phyloP scores from a whole-genome alignment of 345 rosid genomes.

The Melastoma malabathricum region DNA sequence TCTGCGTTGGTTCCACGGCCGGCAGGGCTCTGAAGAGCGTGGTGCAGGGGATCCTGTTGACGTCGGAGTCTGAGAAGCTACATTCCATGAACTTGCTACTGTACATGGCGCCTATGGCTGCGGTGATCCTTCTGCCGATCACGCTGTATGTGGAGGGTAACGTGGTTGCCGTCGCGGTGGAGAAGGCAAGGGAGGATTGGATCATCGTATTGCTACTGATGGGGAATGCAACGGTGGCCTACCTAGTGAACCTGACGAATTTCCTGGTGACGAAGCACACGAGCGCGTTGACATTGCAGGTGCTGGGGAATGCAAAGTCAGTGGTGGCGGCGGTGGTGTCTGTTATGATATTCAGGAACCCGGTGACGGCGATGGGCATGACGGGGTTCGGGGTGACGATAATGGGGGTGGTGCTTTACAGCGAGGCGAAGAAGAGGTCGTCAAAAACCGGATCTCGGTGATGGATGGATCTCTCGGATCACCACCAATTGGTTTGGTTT shows the following conservation, averaged over 20 bases:
- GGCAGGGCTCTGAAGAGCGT: constrained; percentile 95
- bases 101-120: constrained; percentile 98
- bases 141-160: constrained; percentile 91
- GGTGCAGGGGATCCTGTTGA: constrained; percentile 68
- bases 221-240: constrained; percentile 97
- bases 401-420: constrained; percentile 95
- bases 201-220: constrained; percentile 54
- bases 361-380: constrained; percentile 86
- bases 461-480: no score
- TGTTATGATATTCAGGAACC: constrained; percentile 80
- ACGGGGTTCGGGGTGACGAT: constrained; percentile 78
- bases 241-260: constrained; percentile 85
- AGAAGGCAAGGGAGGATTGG: constrained; percentile 60
- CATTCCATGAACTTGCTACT: constrained; percentile 90
- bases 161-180: constrained; percentile 52
- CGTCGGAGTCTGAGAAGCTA: constrained; percentile 83
- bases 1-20: constrained; percentile 87
- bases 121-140: constrained; percentile 70
- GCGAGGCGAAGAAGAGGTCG: constrained; percentile 99
- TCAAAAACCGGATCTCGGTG: constrained; percentile 54
- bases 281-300: constrained; percentile 91
- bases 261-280: constrained; percentile 97
- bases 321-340: constrained; percentile 94
- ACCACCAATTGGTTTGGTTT: no score
- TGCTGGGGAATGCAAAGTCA: constrained; percentile 94